phyloP scores from a whole-genome alignment of 2,329 filamentous ascomycete genomes.

The Aspergillus sp. region DNA sequence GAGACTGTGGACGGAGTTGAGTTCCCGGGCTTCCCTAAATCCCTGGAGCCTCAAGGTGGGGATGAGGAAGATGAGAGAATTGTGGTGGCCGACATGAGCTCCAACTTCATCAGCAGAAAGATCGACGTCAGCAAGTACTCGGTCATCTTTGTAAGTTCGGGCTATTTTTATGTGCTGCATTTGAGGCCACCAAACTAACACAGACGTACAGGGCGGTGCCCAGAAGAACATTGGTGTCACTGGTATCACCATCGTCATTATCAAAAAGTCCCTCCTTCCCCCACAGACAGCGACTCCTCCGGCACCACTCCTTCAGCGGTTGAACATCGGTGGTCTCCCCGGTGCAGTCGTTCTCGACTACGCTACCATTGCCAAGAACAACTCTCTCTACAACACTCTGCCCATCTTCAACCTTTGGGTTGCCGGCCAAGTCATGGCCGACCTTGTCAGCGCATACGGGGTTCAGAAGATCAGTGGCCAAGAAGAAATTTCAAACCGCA shows the following conservation, averaged over 20 bases:
- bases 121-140: slow-evolving; percentile 76
- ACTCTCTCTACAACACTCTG: slow-evolving; percentile 92
- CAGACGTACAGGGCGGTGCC: slow-evolving; percentile 55
- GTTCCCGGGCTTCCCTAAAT: slow-evolving; percentile 68
- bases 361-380: slow-evolving; percentile 82
- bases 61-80: slow-evolving; percentile 63
- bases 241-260: slow-evolving; percentile 79
- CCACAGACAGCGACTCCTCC: slow-evolving; percentile 62
- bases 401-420: slow-evolving; percentile 93
- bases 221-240: slow-evolving; percentile 91
- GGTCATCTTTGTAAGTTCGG: slow-evolving; percentile 67
- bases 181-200: slow-evolving; percentile 7
- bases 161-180: not conserved
- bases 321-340: slow-evolving; percentile 64
- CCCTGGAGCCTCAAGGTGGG: slow-evolving; percentile 51
- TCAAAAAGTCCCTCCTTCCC: slow-evolving; percentile 75
- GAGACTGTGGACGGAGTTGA: slow-evolving; percentile 79
- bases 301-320: slow-evolving; percentile 63
- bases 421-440: slow-evolving; percentile 80
- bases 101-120: slow-evolving; percentile 80
- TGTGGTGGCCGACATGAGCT: slow-evolving; percentile 89
- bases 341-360: slow-evolving; percentile 74
- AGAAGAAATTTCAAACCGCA: slow-evolving; percentile 66
- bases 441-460: slow-evolving; percentile 61
- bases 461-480: slow-evolving; percentile 70